Base-by-base conservation (phyloP, 768 basidiomycete genomes). In the Rhizopogon vesiculosus region DNA sequence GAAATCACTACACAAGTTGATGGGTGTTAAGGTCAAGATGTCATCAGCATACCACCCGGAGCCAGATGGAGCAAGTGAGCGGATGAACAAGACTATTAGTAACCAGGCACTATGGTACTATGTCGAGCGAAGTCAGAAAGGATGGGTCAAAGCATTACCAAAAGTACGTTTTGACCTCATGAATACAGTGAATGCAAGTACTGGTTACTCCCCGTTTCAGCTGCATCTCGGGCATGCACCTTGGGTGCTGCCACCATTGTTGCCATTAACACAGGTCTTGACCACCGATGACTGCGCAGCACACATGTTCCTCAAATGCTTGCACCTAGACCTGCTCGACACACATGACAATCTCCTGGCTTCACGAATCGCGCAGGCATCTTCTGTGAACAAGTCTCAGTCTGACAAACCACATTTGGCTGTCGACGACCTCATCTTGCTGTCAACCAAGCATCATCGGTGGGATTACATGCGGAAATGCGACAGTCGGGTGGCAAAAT, bases 31-130 rank as follows among this genome's bases (percentile, higher is more conserved):
- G 3, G 52, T 74, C 0, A 65, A 62, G 16, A 59, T 70, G 63
- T 76, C 73, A 0, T 70, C 71, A 0, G 51, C 73, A 0, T 76
- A 65, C 45, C 76, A 77, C 42, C 74, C 72, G 0, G 65, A 77
- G 55, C 72, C 69, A 0, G 69, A 76, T 59, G 72, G 76, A 0
- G 38, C 59, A 0, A 72, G 67, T 16, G 68, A 77, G 57, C 51
- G 61, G 0, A 66, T 66, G 0, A 74, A 74, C 48, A 69, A 70
- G 22, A 74, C 68, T 0, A 54, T 73, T 1, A 68, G n/a, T n/a
- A n/a, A 64, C 43, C 72, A 73, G 45, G 45, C 51, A 10, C 42
- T 65, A 2, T 56, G 56, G 33, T 71, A 56, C 41, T 58, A 62
- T 59, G 63, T 68, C 13, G 55, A 63, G 6, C 15, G 57, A 1